A percentile compares a stretch with the other conserved stretches of the same genome.
Evolutionary conservation across 345 rosid species (phyloP).

Genomic region (Eucalyptus regnans): DNA sequence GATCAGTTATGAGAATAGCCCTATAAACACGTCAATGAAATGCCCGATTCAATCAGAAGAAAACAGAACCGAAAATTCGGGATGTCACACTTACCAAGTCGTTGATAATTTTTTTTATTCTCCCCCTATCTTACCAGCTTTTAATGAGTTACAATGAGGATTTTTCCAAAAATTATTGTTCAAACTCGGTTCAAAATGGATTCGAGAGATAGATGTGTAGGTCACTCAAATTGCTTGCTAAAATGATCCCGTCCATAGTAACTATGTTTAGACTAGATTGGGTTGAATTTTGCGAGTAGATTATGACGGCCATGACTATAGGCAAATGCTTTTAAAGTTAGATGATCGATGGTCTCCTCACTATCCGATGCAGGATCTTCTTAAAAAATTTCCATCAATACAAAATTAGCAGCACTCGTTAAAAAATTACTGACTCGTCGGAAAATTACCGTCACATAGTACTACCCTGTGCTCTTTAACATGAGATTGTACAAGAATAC

Average conservation of each 20-base stretch:
- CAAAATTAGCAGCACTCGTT: neutral
- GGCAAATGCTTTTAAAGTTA: neutral
- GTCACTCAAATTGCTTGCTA: neutral
- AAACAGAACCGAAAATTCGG: too few relatives aligned
- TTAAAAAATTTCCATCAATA: too few relatives aligned
- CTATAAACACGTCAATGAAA: too few relatives aligned
- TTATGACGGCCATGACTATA: neutral
- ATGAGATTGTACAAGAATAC: neutral
- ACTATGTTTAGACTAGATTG: neutral
- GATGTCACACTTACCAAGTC: too few relatives aligned
- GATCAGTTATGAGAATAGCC: too few relatives aligned
- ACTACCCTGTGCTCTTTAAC: neutral
- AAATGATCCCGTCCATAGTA: neutral
- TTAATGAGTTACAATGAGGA: too few relatives aligned
- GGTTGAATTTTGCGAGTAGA: rapidly evolving
- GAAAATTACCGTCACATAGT: neutral
- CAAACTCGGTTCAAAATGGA: too few relatives aligned
- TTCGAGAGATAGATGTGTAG: rapidly evolving
- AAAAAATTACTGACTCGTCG: too few relatives aligned
- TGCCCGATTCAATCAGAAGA: too few relatives aligned
- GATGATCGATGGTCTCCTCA: neutral
- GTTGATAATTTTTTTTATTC: rapidly evolving
- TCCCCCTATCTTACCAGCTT: too few relatives aligned
- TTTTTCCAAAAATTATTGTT: too few relatives aligned
- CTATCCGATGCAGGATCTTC: rapidly evolving